Percentiles rank a stretch among this genome's conserved stretches.
These are phyloP conservation scores for Auricularia heimuer DNA, from an alignment of 768 basidiomycete genomes.

Conservation along the genomic window DNA sequence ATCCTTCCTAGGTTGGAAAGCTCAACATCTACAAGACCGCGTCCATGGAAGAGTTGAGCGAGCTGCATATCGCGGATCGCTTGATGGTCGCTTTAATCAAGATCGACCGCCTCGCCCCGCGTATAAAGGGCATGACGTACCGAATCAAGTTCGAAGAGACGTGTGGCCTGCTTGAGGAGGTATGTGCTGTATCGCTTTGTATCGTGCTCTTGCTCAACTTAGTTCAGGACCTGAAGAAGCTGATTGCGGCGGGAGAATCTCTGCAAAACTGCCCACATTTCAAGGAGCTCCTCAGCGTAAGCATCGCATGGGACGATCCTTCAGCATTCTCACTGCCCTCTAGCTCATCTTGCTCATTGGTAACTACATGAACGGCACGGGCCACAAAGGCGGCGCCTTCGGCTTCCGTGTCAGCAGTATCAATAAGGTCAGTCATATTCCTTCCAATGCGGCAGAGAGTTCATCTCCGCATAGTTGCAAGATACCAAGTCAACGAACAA, in stretches of 20 bases:
- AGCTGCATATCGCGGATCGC: conserved; percentile 88
- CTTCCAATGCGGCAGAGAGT: neutral
- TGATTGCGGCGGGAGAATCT: conserved; percentile 71
- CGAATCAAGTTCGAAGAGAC: conserved; percentile 81
- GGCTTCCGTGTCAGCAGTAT: conserved; percentile 97
- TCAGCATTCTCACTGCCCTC: neutral
- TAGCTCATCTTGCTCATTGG: conserved; percentile 89
- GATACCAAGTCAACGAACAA: conserved; percentile 96
- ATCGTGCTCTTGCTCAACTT: conserved; percentile 1
- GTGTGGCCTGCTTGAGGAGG: conserved; percentile 73
- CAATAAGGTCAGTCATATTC: conserved; percentile 57
- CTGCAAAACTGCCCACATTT: conserved; percentile 77
- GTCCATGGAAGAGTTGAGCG: conserved; percentile 75
- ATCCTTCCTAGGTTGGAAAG: conserved; percentile 47
- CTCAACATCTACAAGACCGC: conserved; percentile 83
- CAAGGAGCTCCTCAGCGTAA: conserved; percentile 79
- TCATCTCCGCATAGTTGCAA: conserved; percentile 51
- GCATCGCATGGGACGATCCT: conserved; percentile 13
- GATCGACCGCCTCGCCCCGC: conserved; percentile 76
- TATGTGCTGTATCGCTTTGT: conserved; percentile 23
- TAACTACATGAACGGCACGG: conserved; percentile 97
- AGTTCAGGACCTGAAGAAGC: conserved; percentile 63
- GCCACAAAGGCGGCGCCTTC: conserved; percentile 91
- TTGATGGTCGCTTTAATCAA: conserved; percentile 96
- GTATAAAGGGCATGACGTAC: conserved; percentile 95